These are phyloP conservation scores for Populus euphratica DNA, from an alignment of 345 rosid genomes.

Conservation along the genomic window DNA sequence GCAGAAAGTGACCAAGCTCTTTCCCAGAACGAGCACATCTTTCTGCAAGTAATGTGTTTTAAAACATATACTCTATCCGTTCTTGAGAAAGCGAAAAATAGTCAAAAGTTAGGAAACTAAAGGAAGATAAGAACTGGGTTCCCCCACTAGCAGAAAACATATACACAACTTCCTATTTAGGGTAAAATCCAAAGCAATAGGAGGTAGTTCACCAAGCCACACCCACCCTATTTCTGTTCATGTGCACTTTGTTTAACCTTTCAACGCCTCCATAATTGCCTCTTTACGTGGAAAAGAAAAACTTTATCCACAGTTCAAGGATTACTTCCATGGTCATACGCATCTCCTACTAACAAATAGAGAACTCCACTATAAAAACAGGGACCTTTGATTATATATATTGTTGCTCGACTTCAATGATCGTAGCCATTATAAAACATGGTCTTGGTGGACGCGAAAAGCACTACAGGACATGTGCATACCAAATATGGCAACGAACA, in stretches of 20 bases:
- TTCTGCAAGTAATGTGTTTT: background rate
- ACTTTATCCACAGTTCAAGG: conserved; percentile 47
- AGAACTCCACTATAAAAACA: conserved; percentile 12
- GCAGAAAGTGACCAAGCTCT: background rate
- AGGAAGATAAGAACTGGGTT: conserved; percentile 6
- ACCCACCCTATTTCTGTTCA: background rate
- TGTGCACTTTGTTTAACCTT: background rate
- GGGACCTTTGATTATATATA: conserved; percentile 8
- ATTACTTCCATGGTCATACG: conserved; percentile 23
- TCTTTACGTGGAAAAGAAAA: conserved; percentile 41
- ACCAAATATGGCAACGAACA: conserved; percentile 19
- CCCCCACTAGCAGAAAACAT: conserved; percentile 20
- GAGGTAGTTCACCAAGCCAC: conserved; percentile 22
- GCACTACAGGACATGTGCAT: conserved; percentile 13
- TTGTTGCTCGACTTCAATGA: conserved; percentile 24
- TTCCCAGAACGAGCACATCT: background rate
- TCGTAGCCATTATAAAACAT: background rate
- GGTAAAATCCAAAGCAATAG: conserved; percentile 23
- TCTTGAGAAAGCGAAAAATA: conserved; percentile 7
- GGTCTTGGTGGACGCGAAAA: conserved; percentile 20
- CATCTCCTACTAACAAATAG: conserved; percentile 32
- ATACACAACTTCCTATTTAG: conserved; percentile 23
- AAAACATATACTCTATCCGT: background rate
- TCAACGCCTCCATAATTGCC: conserved; percentile 37
- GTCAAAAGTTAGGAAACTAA: conserved; percentile 8